Evolutionary conservation across 768 basidiomycete genomes (phyloP).

Genomic region (Pholiota molesta): DNA sequence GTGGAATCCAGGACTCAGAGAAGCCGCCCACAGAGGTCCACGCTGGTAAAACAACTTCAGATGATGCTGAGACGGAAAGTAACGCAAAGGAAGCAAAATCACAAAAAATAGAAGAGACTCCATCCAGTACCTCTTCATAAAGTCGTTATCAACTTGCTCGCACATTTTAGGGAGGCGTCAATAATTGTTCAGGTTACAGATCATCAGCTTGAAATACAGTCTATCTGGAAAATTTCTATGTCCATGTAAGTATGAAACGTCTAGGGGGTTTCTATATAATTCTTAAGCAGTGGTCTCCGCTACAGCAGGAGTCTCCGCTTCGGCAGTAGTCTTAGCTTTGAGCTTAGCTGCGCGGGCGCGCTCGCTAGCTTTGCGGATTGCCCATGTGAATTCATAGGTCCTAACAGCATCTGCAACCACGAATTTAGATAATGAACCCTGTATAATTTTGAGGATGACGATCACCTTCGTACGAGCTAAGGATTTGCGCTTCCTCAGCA

Average conservation of each 20-base stretch:
- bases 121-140: not conserved
- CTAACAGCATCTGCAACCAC: slow-evolving; percentile 69
- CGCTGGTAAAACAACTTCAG: not conserved
- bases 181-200: not conserved
- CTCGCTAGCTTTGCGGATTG: slow-evolving; percentile 82
- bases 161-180: no score
- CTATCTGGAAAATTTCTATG: not conserved
- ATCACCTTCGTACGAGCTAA: slow-evolving; percentile 83
- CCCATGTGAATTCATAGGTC: slow-evolving; percentile 94
- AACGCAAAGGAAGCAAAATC: slow-evolving; percentile 14
- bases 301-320: slow-evolving; percentile 28
- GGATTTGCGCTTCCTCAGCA: slow-evolving; percentile 76
- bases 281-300: no score
- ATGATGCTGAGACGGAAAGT: slow-evolving; percentile 1
- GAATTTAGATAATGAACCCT: slow-evolving; percentile 1
- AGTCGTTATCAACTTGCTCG: no score
- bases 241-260: not conserved
- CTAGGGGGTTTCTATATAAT: not conserved
- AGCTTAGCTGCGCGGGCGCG: slow-evolving; percentile 54
- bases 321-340: slow-evolving; percentile 35
- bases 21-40: slow-evolving; percentile 8
- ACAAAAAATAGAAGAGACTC: not conserved
- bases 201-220: not conserved
- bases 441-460: slow-evolving; percentile 8
- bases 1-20: slow-evolving; percentile 34